Evolutionary conservation across 441 rosid species (phyloP), one percentile per base, ranked within the genome.

Genomic region (Isatis lusitanica): DNA sequence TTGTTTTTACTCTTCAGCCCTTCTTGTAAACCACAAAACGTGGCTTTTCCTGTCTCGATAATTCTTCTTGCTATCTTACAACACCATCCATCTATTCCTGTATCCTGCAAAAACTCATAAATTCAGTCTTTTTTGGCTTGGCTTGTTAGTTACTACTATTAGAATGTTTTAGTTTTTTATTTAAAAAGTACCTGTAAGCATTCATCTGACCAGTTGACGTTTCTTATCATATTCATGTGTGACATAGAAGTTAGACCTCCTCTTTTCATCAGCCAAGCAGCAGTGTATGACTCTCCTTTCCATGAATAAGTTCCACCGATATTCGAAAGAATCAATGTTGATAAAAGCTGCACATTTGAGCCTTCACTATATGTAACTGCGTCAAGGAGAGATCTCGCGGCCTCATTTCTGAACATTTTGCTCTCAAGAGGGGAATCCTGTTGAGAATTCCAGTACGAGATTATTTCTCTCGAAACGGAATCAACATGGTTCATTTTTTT

Each of bases 251-350:
- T 83, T 62, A 90, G 72, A 15, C 98, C 97, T 8, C 91, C 93
- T 83, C 87, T 94, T 83, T 86, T 94, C 42, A 92, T 86, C 13
- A 94, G 80, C 92, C 95, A 92, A 33, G 97, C 94, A 44, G 87
- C 71, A 7, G 98, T 94, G 77, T 89, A 90, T 44, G 98, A 79
- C 43, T 94, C 96, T 70, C 98, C 99, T 43, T 85, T 80, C 98
- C 97, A 90, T 43, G 91, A 69, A 79, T 86, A 94, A 58, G 97
- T 94, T 70, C 98, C 98, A 48, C 99, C 99, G 4, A 92, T 79
- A 75, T 94, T 90, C 30, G 98, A 87, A 46, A 92, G 80, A 65
- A 94, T 85, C 64, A 69, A 86, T 43, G 90, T 67, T 26, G 99
- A 83, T 64, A 89, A 78, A 59, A 80, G 57, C 74, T 88, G 94